These are phyloP conservation scores for Nepenthes mirabilis DNA, from an alignment of 148 eudicot species.

Conservation along the genomic window DNA sequence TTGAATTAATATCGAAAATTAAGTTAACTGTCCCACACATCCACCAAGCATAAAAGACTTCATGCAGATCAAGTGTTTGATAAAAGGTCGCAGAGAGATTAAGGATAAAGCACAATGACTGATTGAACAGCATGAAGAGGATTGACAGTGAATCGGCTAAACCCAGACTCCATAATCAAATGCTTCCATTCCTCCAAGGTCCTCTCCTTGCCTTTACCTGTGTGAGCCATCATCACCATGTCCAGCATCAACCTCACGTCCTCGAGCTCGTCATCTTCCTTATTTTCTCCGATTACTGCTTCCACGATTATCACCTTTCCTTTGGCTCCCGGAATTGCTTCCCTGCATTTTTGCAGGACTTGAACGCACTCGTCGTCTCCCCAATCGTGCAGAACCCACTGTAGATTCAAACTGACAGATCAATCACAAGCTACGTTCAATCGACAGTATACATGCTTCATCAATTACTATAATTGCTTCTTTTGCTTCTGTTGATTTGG, in stretches of 20 bases:
- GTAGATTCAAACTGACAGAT: not conserved
- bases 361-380: conserved; percentile 60
- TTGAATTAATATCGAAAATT: too few species aligned
- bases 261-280: conserved; percentile 15
- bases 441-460: not conserved
- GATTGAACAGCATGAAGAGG: conserved; percentile 36
- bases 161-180: conserved; percentile 40
- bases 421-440: not conserved
- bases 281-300: conserved; percentile 36
- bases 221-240: conserved; percentile 81
- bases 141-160: conserved; percentile 20
- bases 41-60: not conserved
- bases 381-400: conserved; percentile 82
- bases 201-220: conserved; percentile 61
- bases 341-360: conserved; percentile 35
- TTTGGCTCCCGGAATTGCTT: conserved; percentile 36
- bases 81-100: not conserved
- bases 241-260: conserved; percentile 48
- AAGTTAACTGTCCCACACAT: too few species aligned
- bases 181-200: conserved; percentile 47
- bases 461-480: not conserved
- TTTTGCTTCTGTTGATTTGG: too few species aligned
- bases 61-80: not conserved
- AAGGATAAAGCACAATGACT: conserved; percentile 47
- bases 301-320: conserved; percentile 65